These are phyloP conservation scores for Aspergillus piperis DNA, from an alignment of 2,329 filamentous ascomycete species.

Conservation along the genomic window DNA sequence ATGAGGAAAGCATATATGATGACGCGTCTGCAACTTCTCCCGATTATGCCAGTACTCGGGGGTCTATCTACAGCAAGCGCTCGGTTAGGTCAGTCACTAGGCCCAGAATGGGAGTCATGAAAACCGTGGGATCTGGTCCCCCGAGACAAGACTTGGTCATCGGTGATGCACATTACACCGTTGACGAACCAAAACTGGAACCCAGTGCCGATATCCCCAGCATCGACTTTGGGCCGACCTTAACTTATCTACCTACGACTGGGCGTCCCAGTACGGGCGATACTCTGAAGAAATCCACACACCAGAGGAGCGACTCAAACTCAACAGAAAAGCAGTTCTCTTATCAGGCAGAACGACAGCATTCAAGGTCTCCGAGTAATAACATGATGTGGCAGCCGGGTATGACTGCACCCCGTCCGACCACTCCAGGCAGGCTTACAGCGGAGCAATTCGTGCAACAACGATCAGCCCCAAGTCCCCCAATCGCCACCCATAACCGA, in stretches of 20 bases:
- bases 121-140: conserved; percentile 67
- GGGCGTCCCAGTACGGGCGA: conserved; percentile 59
- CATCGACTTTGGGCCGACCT: conserved; percentile 84
- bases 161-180: conserved; percentile 49
- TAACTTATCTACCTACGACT: conserved; percentile 63
- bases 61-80: conserved; percentile 50
- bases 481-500: conserved; percentile 63
- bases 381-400: conserved; percentile 80
- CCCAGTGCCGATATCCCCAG: conserved; percentile 63
- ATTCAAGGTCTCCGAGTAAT: conserved; percentile 42
- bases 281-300: conserved; percentile 45
- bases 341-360: conserved; percentile 31
- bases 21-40: conserved; percentile 66
- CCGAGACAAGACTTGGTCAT: conserved; percentile 46
- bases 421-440: conserved; percentile 61
- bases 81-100: conserved; percentile 50
- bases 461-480: conserved; percentile 62
- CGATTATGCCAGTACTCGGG: conserved; percentile 74
- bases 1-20: conserved; percentile 57
- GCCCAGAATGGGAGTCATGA: conserved; percentile 76
- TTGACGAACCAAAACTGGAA: conserved; percentile 33
- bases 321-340: conserved; percentile 32
- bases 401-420: conserved; percentile 51
- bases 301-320: conserved; percentile 37
- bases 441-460: conserved; percentile 84